A percentile compares a stretch with the other conserved stretches of the same genome.
phyloP scores from a whole-genome alignment of 345 rosid species.

The Tarenaya hassleriana region DNA sequence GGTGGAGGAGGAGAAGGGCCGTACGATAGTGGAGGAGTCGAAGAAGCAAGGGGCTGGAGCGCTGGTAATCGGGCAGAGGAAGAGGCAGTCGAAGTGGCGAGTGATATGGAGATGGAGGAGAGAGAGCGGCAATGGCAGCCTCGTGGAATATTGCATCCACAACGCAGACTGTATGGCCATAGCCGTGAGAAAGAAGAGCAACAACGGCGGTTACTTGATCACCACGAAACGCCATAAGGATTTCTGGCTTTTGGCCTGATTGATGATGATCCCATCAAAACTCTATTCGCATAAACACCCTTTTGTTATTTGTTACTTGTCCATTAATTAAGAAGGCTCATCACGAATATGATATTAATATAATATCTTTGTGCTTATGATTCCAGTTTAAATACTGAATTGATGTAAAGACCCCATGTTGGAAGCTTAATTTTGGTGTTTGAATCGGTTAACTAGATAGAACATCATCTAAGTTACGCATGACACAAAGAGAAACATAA shows the following conservation, averaged over 20 bases:
- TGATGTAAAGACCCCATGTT: too few relatives aligned
- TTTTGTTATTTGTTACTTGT: not conserved
- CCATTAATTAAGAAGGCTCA: too few relatives aligned
- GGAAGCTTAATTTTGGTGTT: too few relatives aligned
- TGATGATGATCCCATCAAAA: not conserved
- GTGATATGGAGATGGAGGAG: conserved; percentile 75
- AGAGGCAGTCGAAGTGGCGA: conserved; percentile 67
- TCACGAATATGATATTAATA: too few relatives aligned
- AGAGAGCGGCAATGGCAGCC: conserved; percentile 28
- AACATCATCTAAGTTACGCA: too few relatives aligned
- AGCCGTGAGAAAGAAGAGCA: conserved; percentile 85
- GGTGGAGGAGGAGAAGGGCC: conserved; percentile 82
- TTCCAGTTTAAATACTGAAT: too few relatives aligned
- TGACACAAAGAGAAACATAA: too few relatives aligned
- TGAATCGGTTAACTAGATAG: too few relatives aligned
- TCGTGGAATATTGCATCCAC: conserved; percentile 84
- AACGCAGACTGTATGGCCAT: conserved; percentile 89
- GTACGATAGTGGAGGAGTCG: conserved; percentile 78
- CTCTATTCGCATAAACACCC: too few relatives aligned
- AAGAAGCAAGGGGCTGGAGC: conserved; percentile 61
- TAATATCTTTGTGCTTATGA: too few relatives aligned
- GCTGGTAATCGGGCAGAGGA: conserved; percentile 75
- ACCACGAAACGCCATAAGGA: conserved; percentile 96
- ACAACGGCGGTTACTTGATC: conserved; percentile 90
- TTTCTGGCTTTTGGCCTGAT: conserved; percentile 92